Evolutionary conservation across 2,329 filamentous ascomycete species (phyloP).

Genomic region (Lasiodiplodia gonubiensis): DNA sequence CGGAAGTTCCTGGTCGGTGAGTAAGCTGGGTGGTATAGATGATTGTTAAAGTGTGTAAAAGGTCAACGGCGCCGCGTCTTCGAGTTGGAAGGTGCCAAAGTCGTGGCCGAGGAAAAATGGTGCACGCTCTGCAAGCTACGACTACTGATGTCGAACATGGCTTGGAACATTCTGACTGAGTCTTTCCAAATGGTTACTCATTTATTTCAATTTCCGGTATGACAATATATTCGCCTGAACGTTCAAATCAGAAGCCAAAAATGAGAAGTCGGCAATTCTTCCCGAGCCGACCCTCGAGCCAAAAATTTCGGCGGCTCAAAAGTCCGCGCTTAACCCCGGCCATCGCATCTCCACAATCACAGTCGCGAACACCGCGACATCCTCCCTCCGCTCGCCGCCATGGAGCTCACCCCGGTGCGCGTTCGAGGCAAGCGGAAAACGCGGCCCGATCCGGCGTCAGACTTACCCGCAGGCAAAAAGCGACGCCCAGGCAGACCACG

Average conservation of each 20-base stretch:
- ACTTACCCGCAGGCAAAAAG: background rate
- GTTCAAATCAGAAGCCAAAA: background rate
- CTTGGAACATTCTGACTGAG: background rate
- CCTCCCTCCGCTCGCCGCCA: background rate
- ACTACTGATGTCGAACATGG: background rate
- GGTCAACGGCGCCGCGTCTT: background rate
- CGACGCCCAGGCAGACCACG: conserved; percentile 6
- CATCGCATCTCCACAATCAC: background rate
- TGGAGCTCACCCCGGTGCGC: conserved; percentile 2
- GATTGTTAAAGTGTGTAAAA: background rate
- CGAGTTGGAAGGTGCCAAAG: background rate
- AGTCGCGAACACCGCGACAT: background rate
- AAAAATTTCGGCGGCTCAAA: conserved; percentile 1
- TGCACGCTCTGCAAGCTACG: background rate
- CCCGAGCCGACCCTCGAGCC: background rate
- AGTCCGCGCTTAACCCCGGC: conserved; percentile 18
- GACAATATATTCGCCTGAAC: background rate
- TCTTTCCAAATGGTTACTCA: background rate
- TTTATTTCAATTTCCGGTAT: background rate
- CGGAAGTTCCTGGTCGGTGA: background rate
- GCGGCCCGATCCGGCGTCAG: background rate
- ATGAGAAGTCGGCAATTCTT: conserved; percentile 3
- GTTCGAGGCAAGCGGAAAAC: background rate
- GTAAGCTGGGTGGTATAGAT: background rate
- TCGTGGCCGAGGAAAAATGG: background rate